Percentiles rank a stretch among this genome's conserved stretches.
phyloP scores from a whole-genome alignment of 176 grass and related monocot genomes.

The Oryza officinalis region DNA sequence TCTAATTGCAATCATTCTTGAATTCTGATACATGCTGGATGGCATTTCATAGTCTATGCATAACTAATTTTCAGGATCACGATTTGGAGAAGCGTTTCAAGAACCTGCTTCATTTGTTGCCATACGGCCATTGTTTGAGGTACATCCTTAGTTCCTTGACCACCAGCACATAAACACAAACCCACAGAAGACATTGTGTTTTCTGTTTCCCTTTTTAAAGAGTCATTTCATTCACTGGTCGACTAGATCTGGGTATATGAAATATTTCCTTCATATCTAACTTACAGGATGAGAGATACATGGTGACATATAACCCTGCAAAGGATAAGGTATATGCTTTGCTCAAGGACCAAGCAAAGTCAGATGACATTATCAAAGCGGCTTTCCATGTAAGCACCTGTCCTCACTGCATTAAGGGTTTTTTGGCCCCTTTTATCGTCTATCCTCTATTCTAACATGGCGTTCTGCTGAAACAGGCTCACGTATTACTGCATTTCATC shows the following conservation, averaged over 20 bases:
- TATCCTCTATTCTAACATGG: neutral
- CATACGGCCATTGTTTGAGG: slow-evolving; percentile 82
- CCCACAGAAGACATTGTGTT: neutral
- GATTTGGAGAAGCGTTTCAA: slow-evolving; percentile 96
- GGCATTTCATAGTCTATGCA: slow-evolving; percentile 1
- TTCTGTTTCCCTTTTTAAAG: neutral
- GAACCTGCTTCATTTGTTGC: slow-evolving; percentile 90
- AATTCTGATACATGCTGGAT: neutral
- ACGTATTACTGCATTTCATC: slow-evolving; percentile 89
- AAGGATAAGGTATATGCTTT: slow-evolving; percentile 99
- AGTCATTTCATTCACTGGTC: neutral
- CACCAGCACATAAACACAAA: neutral
- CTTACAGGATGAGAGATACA: slow-evolving; percentile 87
- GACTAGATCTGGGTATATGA: neutral
- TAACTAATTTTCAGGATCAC: slow-evolving; percentile 60
- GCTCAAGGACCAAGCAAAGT: slow-evolving; percentile 99
- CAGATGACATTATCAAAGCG: slow-evolving; percentile 95
- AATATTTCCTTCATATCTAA: slow-evolving; percentile 20
- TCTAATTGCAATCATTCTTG: neutral
- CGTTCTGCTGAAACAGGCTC: slow-evolving; percentile 56
- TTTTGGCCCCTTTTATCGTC: slow-evolving; percentile 7
- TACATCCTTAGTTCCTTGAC: slow-evolving; percentile 21
- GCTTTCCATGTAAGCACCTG: slow-evolving; percentile 84
- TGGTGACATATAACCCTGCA: slow-evolving; percentile 90
- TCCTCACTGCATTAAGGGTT: slow-evolving; percentile 14